Conservation (phyloP, 208 protist genomes). For the Crithidia sp. region DNA sequence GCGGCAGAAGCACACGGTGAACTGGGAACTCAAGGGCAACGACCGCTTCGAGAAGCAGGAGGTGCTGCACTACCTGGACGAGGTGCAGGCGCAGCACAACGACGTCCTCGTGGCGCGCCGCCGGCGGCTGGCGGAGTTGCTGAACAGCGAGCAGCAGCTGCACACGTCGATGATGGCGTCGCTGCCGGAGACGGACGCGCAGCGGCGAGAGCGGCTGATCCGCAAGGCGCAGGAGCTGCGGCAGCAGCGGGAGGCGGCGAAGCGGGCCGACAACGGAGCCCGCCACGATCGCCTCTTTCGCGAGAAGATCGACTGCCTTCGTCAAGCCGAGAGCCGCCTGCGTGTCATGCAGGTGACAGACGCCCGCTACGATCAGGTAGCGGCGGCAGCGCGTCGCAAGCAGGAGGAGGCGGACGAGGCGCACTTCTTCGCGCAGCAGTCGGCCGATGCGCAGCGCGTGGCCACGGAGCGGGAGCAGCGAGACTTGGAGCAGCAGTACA, state of each 20-base stretch:
- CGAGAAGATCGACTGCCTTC: conserved; percentile 78
- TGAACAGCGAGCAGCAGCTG: conserved; percentile 59
- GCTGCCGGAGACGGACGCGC: conserved; percentile 82
- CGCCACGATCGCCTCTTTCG: conserved; percentile 78
- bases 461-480: conserved; percentile 63
- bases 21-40: conserved; percentile 72
- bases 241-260: conserved; percentile 58
- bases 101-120: conserved; percentile 78
- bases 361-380: conserved; percentile 73
- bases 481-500: conserved; percentile 66
- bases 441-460: conserved; percentile 64
- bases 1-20: conserved; percentile 45
- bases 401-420: conserved; percentile 57
- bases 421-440: conserved; percentile 77
- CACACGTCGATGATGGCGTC: conserved; percentile 75
- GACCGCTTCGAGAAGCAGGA: conserved; percentile 48
- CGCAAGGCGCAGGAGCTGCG: conserved; percentile 77
- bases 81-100: conserved; percentile 81
- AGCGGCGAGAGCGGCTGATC: conserved; percentile 83
- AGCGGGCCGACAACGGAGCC: conserved; percentile 53
- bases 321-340: conserved; percentile 84
- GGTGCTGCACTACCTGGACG: conserved; percentile 68
- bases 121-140: conserved; percentile 68
- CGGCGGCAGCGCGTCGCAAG: conserved; percentile 41
- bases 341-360: conserved; percentile 87